Evolutionary conservation across 176 grass and related monocot species (phyloP), one percentile per base, ranked within the genome.

Genomic region (Oryza brachyantha): DNA sequence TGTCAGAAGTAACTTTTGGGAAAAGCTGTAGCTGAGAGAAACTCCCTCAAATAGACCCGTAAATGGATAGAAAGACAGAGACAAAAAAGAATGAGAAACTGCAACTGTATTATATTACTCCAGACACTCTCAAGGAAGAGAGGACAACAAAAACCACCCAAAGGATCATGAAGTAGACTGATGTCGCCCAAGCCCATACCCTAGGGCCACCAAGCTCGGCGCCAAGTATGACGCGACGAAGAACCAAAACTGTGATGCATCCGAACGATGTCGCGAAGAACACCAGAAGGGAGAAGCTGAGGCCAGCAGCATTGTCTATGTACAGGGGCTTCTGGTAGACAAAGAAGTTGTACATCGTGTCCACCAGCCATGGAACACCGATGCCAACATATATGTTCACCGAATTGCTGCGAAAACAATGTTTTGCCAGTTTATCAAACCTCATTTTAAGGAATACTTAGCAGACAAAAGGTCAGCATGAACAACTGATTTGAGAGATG

Each of bases 341-440:
- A 7, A 94, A 88, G 67, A 80, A 92, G 77, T 97, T 97, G 87
- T 97, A 97, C 5, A 72, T 66, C 42, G 94, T 94, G 79, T 94
- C 8, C 42, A 97, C 90, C 87, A 94, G 61, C 91, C 89, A 97
- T 0, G 89, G 91, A 14, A 97, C 63, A 17, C 94, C 91, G 42
- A 97, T 97, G 32, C 94, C 91, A 50, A 94, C 45, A 29, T 94
- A 97, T 87, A 97, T 97, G 68, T 97, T 97, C 37, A 97, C 94
- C 0, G 91, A 94, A 34, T 97, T 97, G 83, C 94, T 94, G 89
- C 17, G 62, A 27, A 45, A 50, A 70, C 14, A 26, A 58, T 8
- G 45, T 66, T 36, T 12, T 19, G 36, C 5, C 32, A 29, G 21
- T 55, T 45, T 40, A 60, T 70, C 67, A 25, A n/a, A 10, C 11